Percentiles rank a stretch among this genome's conserved stretches.
These are phyloP conservation scores for Chaetomiaceae sp. DNA, from an alignment of 2,329 filamentous ascomycete genomes.

Conservation along the genomic window DNA sequence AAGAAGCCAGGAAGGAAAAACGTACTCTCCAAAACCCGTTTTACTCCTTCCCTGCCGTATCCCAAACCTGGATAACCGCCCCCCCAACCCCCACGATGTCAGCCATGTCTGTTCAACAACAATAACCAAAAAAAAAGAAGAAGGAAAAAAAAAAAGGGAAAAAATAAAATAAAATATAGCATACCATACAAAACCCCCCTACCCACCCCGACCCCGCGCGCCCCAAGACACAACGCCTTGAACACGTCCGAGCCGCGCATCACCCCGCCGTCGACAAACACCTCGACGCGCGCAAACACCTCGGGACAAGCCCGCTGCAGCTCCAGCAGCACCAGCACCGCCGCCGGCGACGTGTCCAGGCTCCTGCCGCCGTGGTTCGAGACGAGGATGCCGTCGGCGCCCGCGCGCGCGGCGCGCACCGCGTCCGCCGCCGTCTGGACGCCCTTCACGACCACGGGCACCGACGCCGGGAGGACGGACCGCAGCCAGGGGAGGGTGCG, in stretches of 20 bases:
- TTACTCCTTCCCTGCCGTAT: conserved; percentile 57
- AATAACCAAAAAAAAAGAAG: not conserved
- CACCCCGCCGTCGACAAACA: conserved; percentile 62
- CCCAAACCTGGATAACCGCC: conserved; percentile 36
- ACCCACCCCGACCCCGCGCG: conserved; percentile 59
- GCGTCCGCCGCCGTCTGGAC: conserved; percentile 66
- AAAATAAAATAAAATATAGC: too few species aligned
- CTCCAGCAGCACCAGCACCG: conserved; percentile 58
- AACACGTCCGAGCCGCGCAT: conserved; percentile 63
- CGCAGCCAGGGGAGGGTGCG: conserved; percentile 61
- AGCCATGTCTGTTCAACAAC: not conserved
- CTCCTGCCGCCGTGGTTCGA: conserved; percentile 66
- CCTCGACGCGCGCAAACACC: conserved; percentile 56
- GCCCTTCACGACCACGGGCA: conserved; percentile 62
- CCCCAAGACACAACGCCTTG: conserved; percentile 62
- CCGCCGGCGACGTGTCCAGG: conserved; percentile 47
- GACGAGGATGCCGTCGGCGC: conserved; percentile 63
- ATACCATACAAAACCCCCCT: conserved; percentile 54
- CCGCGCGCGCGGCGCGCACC: conserved; percentile 52
- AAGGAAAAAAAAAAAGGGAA: not conserved
- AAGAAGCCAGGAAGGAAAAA: conserved; percentile 17
- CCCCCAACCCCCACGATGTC: too few species aligned
- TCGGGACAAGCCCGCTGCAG: conserved; percentile 57
- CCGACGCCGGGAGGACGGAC: conserved; percentile 45
- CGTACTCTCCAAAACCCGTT: conserved; percentile 50